Evolutionary conservation across 148 eudicot genomes (phyloP).

Genomic region (Persicaria maculosa): DNA sequence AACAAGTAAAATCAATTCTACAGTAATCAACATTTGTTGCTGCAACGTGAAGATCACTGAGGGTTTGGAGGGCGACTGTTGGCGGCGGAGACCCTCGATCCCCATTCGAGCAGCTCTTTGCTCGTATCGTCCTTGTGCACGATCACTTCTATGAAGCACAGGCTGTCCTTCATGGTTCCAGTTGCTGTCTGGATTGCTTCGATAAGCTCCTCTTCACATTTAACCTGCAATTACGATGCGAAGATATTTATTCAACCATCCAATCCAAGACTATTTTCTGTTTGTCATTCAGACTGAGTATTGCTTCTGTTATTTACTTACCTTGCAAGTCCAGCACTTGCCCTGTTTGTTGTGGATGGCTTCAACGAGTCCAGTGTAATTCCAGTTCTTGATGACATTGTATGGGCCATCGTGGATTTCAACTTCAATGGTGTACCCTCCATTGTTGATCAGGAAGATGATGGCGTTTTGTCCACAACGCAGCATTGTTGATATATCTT

Average conservation of each 20-base stretch:
- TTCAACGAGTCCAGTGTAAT: conserved; percentile 12
- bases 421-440: conserved; percentile 14
- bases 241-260: too few species aligned
- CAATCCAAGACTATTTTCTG: neutral
- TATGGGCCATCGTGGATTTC: conserved; percentile 16
- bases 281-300: neutral
- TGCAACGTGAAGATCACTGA: conserved; percentile 29
- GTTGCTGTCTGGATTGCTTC: conserved; percentile 58
- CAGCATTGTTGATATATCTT: conserved; percentile 14
- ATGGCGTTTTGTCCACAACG: conserved; percentile 15
- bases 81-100: conserved; percentile 74
- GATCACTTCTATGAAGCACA: conserved; percentile 71
- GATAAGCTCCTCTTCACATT: conserved; percentile 51
- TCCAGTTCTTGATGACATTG: conserved; percentile 16
- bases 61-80: conserved; percentile 83
- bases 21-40: neutral
- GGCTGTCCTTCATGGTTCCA: conserved; percentile 46
- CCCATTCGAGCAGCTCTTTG: conserved; percentile 25
- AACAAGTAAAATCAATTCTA: neutral
- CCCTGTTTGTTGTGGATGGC: conserved; percentile 14
- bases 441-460: conserved; percentile 15
- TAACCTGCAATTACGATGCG: conserved; percentile 28
- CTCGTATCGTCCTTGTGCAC: conserved; percentile 69
- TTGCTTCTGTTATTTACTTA: neutral
- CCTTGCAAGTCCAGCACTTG: conserved; percentile 11